These are phyloP conservation scores for Cyphellophora europaea DNA, from an alignment of 2,329 filamentous ascomycete species.

Conservation along the genomic window DNA sequence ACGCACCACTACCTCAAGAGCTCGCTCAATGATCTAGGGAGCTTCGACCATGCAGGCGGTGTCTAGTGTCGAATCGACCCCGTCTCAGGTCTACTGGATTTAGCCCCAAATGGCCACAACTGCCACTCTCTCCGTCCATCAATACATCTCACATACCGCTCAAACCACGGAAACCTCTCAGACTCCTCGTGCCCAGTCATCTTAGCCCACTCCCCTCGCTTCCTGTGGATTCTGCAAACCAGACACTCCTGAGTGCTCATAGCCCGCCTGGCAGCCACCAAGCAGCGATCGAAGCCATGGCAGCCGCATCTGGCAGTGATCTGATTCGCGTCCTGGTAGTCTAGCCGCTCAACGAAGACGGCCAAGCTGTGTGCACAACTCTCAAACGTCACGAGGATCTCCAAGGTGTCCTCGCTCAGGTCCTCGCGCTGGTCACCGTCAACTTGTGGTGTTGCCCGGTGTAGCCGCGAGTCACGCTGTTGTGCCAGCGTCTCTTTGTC, in stretches of 20 bases:
- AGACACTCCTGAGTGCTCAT: not conserved
- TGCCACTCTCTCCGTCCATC: not conserved
- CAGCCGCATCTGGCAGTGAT: not conserved
- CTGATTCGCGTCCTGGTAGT: not conserved
- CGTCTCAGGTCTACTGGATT: too few relatives aligned
- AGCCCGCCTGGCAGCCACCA: not conserved
- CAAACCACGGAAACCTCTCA: not conserved
- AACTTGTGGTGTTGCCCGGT: not conserved
- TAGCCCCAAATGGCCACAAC: constrained; percentile 1
- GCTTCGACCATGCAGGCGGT: too few relatives aligned
- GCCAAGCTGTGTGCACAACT: not conserved
- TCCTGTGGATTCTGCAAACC: not conserved
- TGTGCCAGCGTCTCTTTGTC: not conserved
- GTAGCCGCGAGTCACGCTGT: not conserved
- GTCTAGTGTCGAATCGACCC: too few relatives aligned
- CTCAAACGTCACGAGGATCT: constrained; percentile 1
- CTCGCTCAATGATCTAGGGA: too few relatives aligned
- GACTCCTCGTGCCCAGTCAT: not conserved
- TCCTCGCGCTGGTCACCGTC: not conserved
- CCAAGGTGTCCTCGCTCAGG: not conserved
- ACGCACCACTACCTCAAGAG: not conserved
- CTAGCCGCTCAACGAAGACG: not conserved
- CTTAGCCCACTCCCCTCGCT: not conserved
- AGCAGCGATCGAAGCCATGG: not conserved
- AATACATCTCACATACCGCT: not conserved